These are phyloP conservation scores for Leccinum aurantiacum DNA, from an alignment of 768 basidiomycete species.

Conservation along the genomic window DNA sequence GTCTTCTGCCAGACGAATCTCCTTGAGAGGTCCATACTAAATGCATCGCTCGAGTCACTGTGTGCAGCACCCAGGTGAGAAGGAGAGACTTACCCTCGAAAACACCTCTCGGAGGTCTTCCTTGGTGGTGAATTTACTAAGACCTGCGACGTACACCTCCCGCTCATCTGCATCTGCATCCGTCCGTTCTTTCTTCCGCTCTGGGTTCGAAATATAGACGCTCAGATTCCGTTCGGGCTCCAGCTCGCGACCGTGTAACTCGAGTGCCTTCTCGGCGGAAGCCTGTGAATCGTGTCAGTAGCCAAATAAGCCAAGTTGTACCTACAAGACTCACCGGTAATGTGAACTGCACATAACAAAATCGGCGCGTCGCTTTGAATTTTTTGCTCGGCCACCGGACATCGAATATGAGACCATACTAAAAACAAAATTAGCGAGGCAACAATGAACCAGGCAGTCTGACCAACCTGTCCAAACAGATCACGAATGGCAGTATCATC, in stretches of 20 bases:
- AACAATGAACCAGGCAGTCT: neutral
- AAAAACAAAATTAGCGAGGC: constrained; percentile 4
- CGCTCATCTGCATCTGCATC: constrained; percentile 82
- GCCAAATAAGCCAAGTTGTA: neutral
- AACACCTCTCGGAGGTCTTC: constrained; percentile 80
- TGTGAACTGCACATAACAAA: constrained; percentile 92
- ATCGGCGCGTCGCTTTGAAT: constrained; percentile 86
- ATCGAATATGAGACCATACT: constrained; percentile 93
- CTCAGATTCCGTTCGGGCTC: constrained; percentile 66
- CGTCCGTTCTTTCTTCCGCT: constrained; percentile 83
- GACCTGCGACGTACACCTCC: constrained; percentile 85
- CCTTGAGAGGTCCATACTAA: constrained; percentile 82
- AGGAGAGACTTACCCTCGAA: constrained; percentile 52
- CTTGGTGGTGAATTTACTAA: constrained; percentile 76
- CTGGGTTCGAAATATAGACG: constrained; percentile 89
- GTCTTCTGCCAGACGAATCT: constrained; percentile 75
- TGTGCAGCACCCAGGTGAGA: neutral
- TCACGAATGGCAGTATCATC: constrained; percentile 77
- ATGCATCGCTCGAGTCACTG: constrained; percentile 1
- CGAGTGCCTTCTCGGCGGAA: constrained; percentile 75
- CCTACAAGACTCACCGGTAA: constrained; percentile 60
- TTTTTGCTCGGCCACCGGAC: constrained; percentile 99
- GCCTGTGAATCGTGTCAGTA: constrained; percentile 36
- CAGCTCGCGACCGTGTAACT: constrained; percentile 74
- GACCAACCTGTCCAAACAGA: constrained; percentile 73